Base-by-base conservation (phyloP, 2,329 filamentous ascomycete genomes). In the Neonectria punicea region DNA sequence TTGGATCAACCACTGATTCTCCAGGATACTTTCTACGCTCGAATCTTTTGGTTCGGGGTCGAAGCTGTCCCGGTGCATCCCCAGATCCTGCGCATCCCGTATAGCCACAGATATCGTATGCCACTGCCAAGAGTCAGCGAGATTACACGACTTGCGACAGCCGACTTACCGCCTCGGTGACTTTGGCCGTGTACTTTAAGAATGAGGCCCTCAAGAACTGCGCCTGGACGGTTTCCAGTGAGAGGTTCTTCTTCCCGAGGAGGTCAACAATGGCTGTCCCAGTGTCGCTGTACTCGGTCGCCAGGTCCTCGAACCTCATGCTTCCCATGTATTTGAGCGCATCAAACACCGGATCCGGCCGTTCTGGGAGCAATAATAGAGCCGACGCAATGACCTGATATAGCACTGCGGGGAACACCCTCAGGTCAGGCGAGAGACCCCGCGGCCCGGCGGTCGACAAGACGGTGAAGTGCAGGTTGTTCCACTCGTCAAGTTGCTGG, bases 21-120 rank as follows among this genome's bases (percentile, higher is more conserved):
- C 83, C 16, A 89, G 76, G 2, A 84, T 77, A 34, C 83, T 82
- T 63, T 86, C 85, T 5, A 82, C 75, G 43, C 81, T 82, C 43
- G 81, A 76, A 39, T 82, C 77, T 14, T 75, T 77, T 3, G 85
- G 83, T 53, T 82, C 82, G 0, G 85, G 85, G 67, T 88, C 86
- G 30, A 84, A 76, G 39, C 78, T 81, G 66, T 87, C 84, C 13
- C 84, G 81, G 68, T 90, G 85, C 70, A 90, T 78, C 13, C 87
- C 88, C 44, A 90, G 83, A 69, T 90, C 88, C 72, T 90, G 88
- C 0, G 87, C 88, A 72, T 90, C 87, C 44, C 86, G 80, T 60
- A 90, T 89, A 0, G 86, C 84, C 22, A 83, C 81, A 1, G 86
- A 85, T 32, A 90, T 80, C 1, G 82, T 81, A 71, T 88, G 86